Evolutionary conservation across 2,329 filamentous ascomycete genomes (phyloP).

Genomic region (Epicoccum sorghinum): DNA sequence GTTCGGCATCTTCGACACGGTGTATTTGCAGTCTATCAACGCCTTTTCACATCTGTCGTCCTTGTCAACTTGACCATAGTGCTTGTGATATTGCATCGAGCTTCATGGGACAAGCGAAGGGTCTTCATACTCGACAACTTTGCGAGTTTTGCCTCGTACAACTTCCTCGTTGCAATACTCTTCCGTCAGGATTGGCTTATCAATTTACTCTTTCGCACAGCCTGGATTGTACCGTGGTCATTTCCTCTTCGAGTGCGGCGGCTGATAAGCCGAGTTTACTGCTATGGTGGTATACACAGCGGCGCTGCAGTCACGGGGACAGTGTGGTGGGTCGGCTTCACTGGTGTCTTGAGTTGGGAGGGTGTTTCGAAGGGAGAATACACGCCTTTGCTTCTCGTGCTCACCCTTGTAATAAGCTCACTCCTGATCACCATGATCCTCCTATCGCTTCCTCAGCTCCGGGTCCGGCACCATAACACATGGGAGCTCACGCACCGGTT

Average conservation of each 20-base stretch:
- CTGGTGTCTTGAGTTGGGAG: conserved; percentile 36
- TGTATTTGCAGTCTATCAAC: conserved; percentile 44
- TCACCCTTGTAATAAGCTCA: conserved; percentile 27
- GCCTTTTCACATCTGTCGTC: conserved; percentile 52
- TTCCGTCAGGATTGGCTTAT: conserved; percentile 42
- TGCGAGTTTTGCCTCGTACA: conserved; percentile 41
- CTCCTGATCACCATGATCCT: conserved; percentile 33
- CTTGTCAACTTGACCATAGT: conserved; percentile 44
- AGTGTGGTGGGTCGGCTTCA: conserved; percentile 53
- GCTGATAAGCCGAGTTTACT: conserved; percentile 36
- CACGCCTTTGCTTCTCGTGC: conserved; percentile 21
- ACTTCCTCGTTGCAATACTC: conserved; percentile 38
- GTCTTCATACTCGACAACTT: conserved; percentile 19
- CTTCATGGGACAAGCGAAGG: background rate
- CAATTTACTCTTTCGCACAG: conserved; percentile 37
- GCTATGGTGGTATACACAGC: conserved; percentile 44
- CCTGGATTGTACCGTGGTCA: conserved; percentile 39
- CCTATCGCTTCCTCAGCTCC: conserved; percentile 32
- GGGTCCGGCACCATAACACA: conserved; percentile 34
- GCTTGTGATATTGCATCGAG: conserved; percentile 21
- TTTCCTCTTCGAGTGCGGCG: conserved; percentile 32
- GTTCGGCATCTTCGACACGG: conserved; percentile 26
- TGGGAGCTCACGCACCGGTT: conserved; percentile 47
- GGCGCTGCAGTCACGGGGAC: conserved; percentile 41
- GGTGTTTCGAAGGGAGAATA: conserved; percentile 21